phyloP scores from a whole-genome alignment of 2,329 filamentous ascomycete species.

The Ceratocystis smalleyi region DNA sequence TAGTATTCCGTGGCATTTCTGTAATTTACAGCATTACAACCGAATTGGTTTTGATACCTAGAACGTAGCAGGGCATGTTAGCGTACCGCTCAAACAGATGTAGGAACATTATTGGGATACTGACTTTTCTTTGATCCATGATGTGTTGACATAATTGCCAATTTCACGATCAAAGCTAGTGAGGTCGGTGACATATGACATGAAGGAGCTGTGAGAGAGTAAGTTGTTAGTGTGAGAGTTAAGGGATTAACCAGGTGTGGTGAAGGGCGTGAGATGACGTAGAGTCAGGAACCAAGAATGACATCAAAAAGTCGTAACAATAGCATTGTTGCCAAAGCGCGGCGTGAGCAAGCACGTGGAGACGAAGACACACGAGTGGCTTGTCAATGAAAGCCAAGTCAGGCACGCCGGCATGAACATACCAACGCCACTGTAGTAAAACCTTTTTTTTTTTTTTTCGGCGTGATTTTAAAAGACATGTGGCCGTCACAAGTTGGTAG shows the following conservation, averaged over 20 bases:
- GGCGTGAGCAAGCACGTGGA: too few species aligned
- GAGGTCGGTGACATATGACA: constrained; percentile 62
- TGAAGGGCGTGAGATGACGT: too few species aligned
- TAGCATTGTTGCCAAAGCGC: neutral
- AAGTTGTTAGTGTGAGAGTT: constrained; percentile 17
- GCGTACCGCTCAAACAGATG: neutral
- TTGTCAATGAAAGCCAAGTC: too few species aligned
- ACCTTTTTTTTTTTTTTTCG: too few species aligned
- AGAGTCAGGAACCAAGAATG: too few species aligned
- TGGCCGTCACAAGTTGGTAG: neutral
- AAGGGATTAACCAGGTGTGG: too few species aligned
- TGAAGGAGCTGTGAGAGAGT: constrained; percentile 51
- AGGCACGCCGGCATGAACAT: too few species aligned
- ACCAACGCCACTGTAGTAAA: too few species aligned
- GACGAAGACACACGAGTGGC: too few species aligned
- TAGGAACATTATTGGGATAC: constrained; percentile 20
- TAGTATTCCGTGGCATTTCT: constrained; percentile 70
- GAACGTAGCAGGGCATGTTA: neutral
- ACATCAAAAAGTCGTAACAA: neutral
- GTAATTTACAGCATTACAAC: constrained; percentile 63
- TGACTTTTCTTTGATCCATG: constrained; percentile 67
- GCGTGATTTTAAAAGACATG: neutral
- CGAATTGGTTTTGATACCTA: constrained; percentile 69
- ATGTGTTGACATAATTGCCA: constrained; percentile 53
- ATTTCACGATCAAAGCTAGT: constrained; percentile 65